These are phyloP conservation scores for Vinca major DNA, from an alignment of 305 asterid species.

Conservation along the genomic window DNA sequence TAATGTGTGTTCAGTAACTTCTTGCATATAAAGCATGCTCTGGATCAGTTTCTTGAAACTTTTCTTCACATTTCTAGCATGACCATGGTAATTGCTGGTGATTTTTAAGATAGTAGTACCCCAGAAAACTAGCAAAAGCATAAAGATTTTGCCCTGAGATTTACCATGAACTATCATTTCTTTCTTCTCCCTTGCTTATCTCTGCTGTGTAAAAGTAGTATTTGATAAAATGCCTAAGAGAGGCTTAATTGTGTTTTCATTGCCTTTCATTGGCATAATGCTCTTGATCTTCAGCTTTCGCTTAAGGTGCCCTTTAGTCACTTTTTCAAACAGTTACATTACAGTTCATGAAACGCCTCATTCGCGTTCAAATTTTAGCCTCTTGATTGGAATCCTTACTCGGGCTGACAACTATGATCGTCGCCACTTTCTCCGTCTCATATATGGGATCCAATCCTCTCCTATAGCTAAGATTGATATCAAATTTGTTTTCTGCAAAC, in stretches of 20 bases:
- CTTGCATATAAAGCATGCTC: slow-evolving; percentile 16
- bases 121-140: slow-evolving; percentile 2
- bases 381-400: slow-evolving; percentile 54
- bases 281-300: slow-evolving; percentile 35
- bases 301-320: slow-evolving; percentile 25
- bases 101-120: background rate
- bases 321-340: slow-evolving; percentile 10
- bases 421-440: slow-evolving; percentile 67
- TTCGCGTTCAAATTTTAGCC: slow-evolving; percentile 27
- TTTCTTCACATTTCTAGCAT: slow-evolving; percentile 8
- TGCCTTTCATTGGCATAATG: slow-evolving; percentile 23
- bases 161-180: background rate
- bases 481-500: slow-evolving; percentile 48
- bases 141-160: slow-evolving; percentile 2
- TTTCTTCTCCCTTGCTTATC: background rate
- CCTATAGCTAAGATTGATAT: slow-evolving; percentile 38
- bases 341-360: slow-evolving; percentile 12
- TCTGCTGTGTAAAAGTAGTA: background rate
- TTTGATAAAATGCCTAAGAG: slow-evolving; percentile 25
- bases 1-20: background rate
- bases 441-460: slow-evolving; percentile 46
- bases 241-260: slow-evolving; percentile 18
- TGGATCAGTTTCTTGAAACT: slow-evolving; percentile 6
- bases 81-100: background rate
- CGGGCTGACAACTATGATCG: slow-evolving; percentile 46